These are phyloP conservation scores for Inga leiocalycina DNA, from an alignment of 306 rosid genomes.

Conservation along the genomic window DNA sequence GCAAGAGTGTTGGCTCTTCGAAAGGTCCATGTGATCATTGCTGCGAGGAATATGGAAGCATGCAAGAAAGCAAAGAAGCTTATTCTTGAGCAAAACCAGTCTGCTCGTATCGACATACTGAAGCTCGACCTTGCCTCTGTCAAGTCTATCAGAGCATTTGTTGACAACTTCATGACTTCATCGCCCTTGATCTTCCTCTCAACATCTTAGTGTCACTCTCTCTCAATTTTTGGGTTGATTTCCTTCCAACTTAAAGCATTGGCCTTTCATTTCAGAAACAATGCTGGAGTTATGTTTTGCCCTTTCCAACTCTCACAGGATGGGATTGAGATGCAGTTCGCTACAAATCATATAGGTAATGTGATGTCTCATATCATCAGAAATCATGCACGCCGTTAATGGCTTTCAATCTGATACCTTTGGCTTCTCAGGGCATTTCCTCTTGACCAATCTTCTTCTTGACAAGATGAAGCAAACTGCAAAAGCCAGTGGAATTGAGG, in stretches of 20 bases:
- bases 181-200: constrained; percentile 76
- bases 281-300: constrained; percentile 96
- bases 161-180: constrained; percentile 61
- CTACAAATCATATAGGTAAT: constrained; percentile 84
- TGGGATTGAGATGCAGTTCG: constrained; percentile 86
- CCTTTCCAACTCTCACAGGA: constrained; percentile 75
- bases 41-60: constrained; percentile 71
- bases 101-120: constrained; percentile 63
- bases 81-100: constrained; percentile 43
- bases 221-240: background rate
- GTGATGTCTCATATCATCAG: constrained; percentile 33
- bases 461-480: constrained; percentile 85
- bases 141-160: constrained; percentile 67
- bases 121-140: constrained; percentile 74
- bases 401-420: constrained; percentile 11
- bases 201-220: constrained; percentile 68
- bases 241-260: constrained; percentile 1
- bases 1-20: constrained; percentile 73
- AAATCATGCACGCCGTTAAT: background rate
- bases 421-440: constrained; percentile 70
- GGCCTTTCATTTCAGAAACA: constrained; percentile 60
- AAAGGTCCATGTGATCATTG: constrained; percentile 70
- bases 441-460: constrained; percentile 69
- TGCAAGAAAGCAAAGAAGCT: constrained; percentile 68
- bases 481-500: constrained; percentile 72